Evolutionary conservation across 2,329 filamentous ascomycete genomes (phyloP), one percentile per base, ranked within the genome.

Genomic region (Thermoascus crustaceus): DNA sequence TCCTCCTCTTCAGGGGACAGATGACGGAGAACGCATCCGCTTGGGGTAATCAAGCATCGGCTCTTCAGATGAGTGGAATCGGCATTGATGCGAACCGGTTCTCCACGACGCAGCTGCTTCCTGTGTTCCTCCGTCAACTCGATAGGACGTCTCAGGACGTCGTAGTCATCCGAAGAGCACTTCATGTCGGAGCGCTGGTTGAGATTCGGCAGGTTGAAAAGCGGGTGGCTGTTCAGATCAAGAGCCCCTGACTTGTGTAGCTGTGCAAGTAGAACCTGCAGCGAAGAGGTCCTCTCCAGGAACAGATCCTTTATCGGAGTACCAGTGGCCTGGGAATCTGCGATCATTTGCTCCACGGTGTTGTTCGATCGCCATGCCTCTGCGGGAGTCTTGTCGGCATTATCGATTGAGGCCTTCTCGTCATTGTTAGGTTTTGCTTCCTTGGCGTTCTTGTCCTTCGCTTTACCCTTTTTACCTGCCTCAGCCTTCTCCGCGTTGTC

Each of bases 1-100:
- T 66, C 58, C 40, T 67, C 64, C 45, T 70, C 67, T n/a, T 66
- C 63, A 2, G 51, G 42, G 4, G 60, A 60, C 8, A 71, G 46
- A 43, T 69, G 65, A 27, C 60, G 59, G 16, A 69, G 49, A 3
- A 68, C 57, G 35, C 57, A 61, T 2, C 67, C 66, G 16, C 58
- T 55, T 8, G 67, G 66, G 7, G 61, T 68, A 34, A 69, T 62
- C 17, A 70, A 47, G 34, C 61, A 63, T 22, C 61, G 56, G 18
- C 58, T 51, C 34, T 67, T 63, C n/a, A 67, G 46, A 25, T 54
- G 45, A 20, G 49, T 50, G 19, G 53, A 54, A 5, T 57, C 53
- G 7, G 48, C 42, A 9, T 61, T 57, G 23, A 67, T 45, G 17
- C 58, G 58, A 24, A 69, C 51, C 4, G 62, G 53, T 39, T 66